A percentile compares a stretch with the other conserved stretches of the same genome.
Evolutionary conservation across 768 basidiomycete species (phyloP).

Genomic region (Termitomyces heimii): DNA sequence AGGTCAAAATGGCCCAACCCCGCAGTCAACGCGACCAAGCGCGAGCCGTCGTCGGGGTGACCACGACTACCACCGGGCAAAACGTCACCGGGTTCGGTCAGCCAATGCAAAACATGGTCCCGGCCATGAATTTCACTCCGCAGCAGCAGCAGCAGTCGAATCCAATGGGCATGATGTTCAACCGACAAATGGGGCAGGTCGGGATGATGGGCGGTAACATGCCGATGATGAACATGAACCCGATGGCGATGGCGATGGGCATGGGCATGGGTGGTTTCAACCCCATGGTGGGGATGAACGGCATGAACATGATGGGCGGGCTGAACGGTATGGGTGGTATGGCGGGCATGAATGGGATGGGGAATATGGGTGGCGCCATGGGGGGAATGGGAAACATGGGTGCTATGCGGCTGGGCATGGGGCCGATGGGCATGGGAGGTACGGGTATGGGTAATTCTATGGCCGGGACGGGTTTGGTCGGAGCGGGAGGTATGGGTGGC

Average conservation of each 20-base stretch:
- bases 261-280: slow-evolving; percentile 30
- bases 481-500: slow-evolving; percentile 14
- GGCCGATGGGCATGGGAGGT: slow-evolving; percentile 17
- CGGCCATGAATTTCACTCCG: slow-evolving; percentile 24
- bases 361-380: slow-evolving; percentile 16
- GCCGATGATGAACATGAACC: slow-evolving; percentile 38
- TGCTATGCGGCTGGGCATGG: slow-evolving; percentile 11
- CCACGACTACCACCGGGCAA: slow-evolving; percentile 15
- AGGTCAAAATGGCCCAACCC: slow-evolving; percentile 78
- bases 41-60: slow-evolving; percentile 22
- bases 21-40: slow-evolving; percentile 56
- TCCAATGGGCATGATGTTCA: slow-evolving; percentile 53
- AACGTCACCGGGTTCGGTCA: slow-evolving; percentile 25
- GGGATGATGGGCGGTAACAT: slow-evolving; percentile 34
- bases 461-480: slow-evolving; percentile 9
- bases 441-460: slow-evolving; percentile 13
- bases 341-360: slow-evolving; percentile 26
- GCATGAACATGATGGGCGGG: slow-evolving; percentile 25
- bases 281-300: slow-evolving; percentile 26
- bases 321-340: slow-evolving; percentile 22
- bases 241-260: slow-evolving; percentile 48
- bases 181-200: slow-evolving; percentile 43
- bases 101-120: slow-evolving; percentile 27
- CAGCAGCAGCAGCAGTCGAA: slow-evolving; percentile 30
- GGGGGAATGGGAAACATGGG: slow-evolving; percentile 19